Evolutionary conservation across 2,329 filamentous ascomycete genomes (phyloP), one percentile per base, ranked within the genome.

Genomic region (Mycosphaerella sp.): DNA sequence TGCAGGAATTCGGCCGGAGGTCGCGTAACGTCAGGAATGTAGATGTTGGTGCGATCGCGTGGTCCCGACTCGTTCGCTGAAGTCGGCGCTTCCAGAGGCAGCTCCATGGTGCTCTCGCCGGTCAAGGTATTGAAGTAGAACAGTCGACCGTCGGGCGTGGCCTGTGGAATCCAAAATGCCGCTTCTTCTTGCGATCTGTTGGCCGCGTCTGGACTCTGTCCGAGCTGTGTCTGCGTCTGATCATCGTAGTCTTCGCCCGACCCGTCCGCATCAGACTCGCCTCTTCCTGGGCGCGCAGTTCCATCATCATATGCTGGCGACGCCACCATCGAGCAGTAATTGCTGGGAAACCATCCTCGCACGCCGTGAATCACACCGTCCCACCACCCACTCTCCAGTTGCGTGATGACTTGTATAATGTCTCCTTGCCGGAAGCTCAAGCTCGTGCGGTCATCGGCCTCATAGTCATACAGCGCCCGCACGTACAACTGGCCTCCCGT

Each of bases 51-150:
- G 57, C 90, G 85, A 71, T 97, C 90, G 62, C 86, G 81, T 2
- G 93, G 93, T 1, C 92, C 92, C 52, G 80, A 86, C 72, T 98
- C 93, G 60, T 83, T 85, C 14, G 82, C 73, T 6, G 87, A 89
- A 1, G 83, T 84, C 1, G 93, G 91, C 12, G 92, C 92, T 70
- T 98, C 93, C 26, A 98, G 78, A 1, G 93, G 93, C 57, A 98
- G 76, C 69, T 98, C 93, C 82, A 91, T 93, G 59, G 88, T 95
- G 67, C 88, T 95, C 66, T 95, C 89, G 52, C 92, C 91, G 0
- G 93, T 98, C 75, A 96, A 84, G 59, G 92, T 97, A 72, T 98
- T 98, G 79, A 95, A 97, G 74, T 97, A 98, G 73, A 95, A 98
- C 23, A 98, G 74, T 53, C 91, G 82, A 51, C 93, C 93, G 69